A percentile compares a stretch with the other conserved stretches of the same genome.
phyloP scores from a whole-genome alignment of 495 filamentous ascomycete species.

The Hypoxylon lienhwacheense region DNA sequence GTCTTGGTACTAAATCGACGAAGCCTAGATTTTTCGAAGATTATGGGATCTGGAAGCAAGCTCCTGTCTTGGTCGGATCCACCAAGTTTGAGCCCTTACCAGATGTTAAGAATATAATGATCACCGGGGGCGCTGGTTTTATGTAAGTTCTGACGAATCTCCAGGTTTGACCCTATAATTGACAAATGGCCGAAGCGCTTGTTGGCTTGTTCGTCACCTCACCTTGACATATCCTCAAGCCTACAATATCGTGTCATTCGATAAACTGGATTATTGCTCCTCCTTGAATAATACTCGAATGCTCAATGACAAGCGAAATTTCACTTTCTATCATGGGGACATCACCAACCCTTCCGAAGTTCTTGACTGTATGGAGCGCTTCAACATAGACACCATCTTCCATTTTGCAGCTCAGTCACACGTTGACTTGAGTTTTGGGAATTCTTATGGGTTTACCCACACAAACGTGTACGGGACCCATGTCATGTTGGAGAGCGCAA shows the following conservation, averaged over 20 bases:
- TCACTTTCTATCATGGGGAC: slow-evolving; percentile 73
- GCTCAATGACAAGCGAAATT: slow-evolving; percentile 64
- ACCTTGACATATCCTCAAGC: slow-evolving; percentile 63
- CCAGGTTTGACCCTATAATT: slow-evolving; percentile 8
- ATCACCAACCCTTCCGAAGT: slow-evolving; percentile 65
- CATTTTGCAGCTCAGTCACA: slow-evolving; percentile 78
- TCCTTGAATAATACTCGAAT: slow-evolving; percentile 69
- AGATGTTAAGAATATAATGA: slow-evolving; percentile 70
- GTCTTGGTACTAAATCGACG: slow-evolving; percentile 7
- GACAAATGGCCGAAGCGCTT: slow-evolving; percentile 49
- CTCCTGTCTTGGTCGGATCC: slow-evolving; percentile 63
- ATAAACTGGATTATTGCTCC: slow-evolving; percentile 75
- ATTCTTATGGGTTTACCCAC: slow-evolving; percentile 69
- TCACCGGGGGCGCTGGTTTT: slow-evolving; percentile 73
- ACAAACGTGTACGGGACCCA: slow-evolving; percentile 77
- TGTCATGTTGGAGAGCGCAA: slow-evolving; percentile 67
- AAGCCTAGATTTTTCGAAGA: slow-evolving; percentile 52
- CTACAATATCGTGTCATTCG: slow-evolving; percentile 75
- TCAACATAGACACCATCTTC: slow-evolving; percentile 72
- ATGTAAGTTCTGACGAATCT: slow-evolving; percentile 53
- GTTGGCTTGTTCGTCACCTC: slow-evolving; percentile 73
- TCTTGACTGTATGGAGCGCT: slow-evolving; percentile 57
- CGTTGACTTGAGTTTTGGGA: slow-evolving; percentile 71
- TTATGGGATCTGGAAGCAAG: slow-evolving; percentile 63
- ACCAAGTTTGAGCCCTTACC: slow-evolving; percentile 64